Evolutionary conservation across 176 grass and related monocot species (phyloP).

Genomic region (Ampelocalamus luodianensis): DNA sequence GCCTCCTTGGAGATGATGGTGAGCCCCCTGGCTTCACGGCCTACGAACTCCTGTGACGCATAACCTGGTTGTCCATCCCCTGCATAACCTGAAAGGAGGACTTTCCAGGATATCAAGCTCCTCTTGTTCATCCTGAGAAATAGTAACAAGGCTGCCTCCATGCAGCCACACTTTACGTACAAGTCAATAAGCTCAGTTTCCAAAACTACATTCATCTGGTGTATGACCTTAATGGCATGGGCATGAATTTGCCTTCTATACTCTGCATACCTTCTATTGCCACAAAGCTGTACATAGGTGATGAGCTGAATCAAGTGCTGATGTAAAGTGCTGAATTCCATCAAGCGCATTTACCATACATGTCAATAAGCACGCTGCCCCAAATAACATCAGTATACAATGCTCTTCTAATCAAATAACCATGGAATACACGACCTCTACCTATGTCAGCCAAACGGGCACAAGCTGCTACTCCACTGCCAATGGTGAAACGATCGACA

Average conservation of each 20-base stretch:
- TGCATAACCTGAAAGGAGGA: slow-evolving; percentile 48
- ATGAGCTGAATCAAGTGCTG: too few species aligned
- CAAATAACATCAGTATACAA: slow-evolving; percentile 61
- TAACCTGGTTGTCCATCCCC: slow-evolving; percentile 30
- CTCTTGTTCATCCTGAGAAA: slow-evolving; percentile 66
- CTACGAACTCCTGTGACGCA: too few species aligned
- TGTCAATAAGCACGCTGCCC: slow-evolving; percentile 53
- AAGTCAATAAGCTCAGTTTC: slow-evolving; percentile 64
- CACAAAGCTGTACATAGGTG: slow-evolving; percentile 23
- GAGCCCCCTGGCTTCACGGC: too few species aligned
- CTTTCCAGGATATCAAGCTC: slow-evolving; percentile 57
- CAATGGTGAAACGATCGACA: slow-evolving; percentile 51
- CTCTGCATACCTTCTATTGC: slow-evolving; percentile 43
- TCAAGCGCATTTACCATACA: slow-evolving; percentile 56
- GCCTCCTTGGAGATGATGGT: too few species aligned
- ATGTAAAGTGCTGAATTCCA: background rate
- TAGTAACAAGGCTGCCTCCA: slow-evolving; percentile 48
- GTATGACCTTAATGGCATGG: slow-evolving; percentile 46
- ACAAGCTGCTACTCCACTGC: slow-evolving; percentile 58
- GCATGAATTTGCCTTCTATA: slow-evolving; percentile 59
- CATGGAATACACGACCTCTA: slow-evolving; percentile 56
- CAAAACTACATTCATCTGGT: slow-evolving; percentile 56
- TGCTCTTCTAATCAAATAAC: slow-evolving; percentile 57
- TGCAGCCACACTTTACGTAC: slow-evolving; percentile 63
- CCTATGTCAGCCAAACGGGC: slow-evolving; percentile 55